These are phyloP conservation scores for Monosporascus ibericus DNA, from an alignment of 2,329 filamentous ascomycete genomes.

Conservation along the genomic window DNA sequence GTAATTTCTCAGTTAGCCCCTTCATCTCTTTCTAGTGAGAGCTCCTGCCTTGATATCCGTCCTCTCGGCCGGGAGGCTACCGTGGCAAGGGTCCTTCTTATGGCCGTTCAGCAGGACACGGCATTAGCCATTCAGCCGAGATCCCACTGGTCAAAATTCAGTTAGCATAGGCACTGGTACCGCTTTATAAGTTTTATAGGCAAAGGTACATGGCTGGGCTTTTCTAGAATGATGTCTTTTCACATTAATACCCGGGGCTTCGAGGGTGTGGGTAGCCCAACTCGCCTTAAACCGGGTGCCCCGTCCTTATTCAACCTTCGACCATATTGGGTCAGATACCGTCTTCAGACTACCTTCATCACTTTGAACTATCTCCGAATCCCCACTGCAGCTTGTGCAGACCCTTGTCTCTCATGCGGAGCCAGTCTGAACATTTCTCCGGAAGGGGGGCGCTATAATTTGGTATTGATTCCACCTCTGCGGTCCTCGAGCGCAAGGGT, in stretches of 20 bases:
- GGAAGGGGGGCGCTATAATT: conserved; percentile 34
- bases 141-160: conserved; percentile 31
- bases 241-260: conserved; percentile 23
- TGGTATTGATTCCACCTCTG: conserved; percentile 44
- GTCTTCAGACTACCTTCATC: conserved; percentile 25
- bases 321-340: conserved; percentile 36
- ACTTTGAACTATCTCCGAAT: conserved; percentile 22
- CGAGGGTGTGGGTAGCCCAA: conserved; percentile 28
- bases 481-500: conserved; percentile 36
- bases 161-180: conserved; percentile 29
- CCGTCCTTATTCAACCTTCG: conserved; percentile 30
- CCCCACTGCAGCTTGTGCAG: conserved; percentile 28
- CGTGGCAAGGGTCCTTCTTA: conserved; percentile 28
- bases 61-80: conserved; percentile 25
- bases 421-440: conserved; percentile 42
- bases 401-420: conserved; percentile 35
- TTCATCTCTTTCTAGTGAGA: conserved; percentile 10
- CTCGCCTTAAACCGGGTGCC: conserved; percentile 28
- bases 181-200: conserved; percentile 27
- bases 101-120: conserved; percentile 30
- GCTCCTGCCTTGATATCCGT: conserved; percentile 14
- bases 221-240: conserved; percentile 21
- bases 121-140: conserved; percentile 46
- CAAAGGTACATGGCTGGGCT: conserved; percentile 34
- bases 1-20: neutral